These are phyloP conservation scores for Thraustochytrium sp. DNA, from an alignment of 352 stramenopile species.

Conservation along the genomic window DNA sequence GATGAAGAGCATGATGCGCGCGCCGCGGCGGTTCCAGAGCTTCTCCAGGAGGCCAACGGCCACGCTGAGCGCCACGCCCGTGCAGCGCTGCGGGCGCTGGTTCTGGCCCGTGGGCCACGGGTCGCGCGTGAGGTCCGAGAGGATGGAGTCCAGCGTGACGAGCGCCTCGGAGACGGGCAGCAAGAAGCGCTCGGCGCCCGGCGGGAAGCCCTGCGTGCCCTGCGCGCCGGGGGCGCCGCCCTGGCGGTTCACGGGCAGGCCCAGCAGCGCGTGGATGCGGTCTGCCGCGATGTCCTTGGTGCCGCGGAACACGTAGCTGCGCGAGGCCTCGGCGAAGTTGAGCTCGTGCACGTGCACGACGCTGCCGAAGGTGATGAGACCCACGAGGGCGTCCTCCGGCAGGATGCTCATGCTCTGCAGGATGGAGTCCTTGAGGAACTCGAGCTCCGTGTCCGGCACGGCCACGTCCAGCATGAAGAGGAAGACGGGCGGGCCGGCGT, in stretches of 20 bases:
- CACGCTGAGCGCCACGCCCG: constrained; percentile 89
- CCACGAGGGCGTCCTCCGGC: constrained; percentile 91
- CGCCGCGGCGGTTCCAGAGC: constrained; percentile 85
- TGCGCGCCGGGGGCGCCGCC: constrained; percentile 46
- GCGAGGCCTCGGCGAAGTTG: constrained; percentile 86
- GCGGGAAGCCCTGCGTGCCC: constrained; percentile 46
- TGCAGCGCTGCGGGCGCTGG: constrained; percentile 89
- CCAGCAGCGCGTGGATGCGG: constrained; percentile 92
- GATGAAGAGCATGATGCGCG: constrained; percentile 97
- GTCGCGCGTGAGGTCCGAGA: constrained; percentile 95
- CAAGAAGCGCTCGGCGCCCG: constrained; percentile 75
- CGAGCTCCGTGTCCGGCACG: constrained; percentile 85
- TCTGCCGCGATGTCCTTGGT: constrained; percentile 94
- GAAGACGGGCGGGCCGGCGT: constrained; percentile 91
- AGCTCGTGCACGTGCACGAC: constrained; percentile 99
- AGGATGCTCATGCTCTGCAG: constrained; percentile 94
- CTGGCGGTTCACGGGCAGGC: constrained; percentile 57
- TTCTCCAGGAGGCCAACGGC: constrained; percentile 92
- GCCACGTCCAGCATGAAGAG: constrained; percentile 98
- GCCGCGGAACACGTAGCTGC: constrained; percentile 96
- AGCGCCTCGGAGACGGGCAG: constrained; percentile 90
- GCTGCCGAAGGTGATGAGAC: constrained; percentile 97
- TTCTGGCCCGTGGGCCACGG: constrained; percentile 94
- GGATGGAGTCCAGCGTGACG: constrained; percentile 93
- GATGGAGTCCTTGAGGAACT: constrained; percentile 95